A percentile compares a stretch with the other conserved stretches of the same genome.
Evolutionary conservation across 306 rosid genomes (phyloP).

Genomic region (Cicer yamashitae): DNA sequence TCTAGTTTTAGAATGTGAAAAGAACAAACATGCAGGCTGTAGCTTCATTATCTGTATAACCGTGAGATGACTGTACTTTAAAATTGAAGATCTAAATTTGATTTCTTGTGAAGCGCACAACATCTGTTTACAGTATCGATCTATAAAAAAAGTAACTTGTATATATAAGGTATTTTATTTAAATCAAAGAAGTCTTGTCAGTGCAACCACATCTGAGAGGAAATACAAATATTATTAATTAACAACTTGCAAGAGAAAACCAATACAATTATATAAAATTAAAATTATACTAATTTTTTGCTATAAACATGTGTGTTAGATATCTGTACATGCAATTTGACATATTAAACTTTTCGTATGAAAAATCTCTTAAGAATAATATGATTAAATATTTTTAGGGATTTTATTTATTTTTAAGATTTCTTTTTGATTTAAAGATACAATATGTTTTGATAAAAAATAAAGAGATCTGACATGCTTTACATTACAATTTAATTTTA

Average conservation of each 20-base stretch:
- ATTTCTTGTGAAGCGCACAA: neutral
- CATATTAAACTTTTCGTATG: too few species aligned
- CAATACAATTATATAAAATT: neutral
- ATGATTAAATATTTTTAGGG: too few species aligned
- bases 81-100: slow-evolving; percentile 15
- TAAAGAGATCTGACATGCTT: too few species aligned
- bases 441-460: too few species aligned
- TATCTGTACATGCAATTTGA: too few species aligned
- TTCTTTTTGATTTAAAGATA: too few species aligned
- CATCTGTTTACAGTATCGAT: slow-evolving; percentile 15
- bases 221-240: neutral
- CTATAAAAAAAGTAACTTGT: neutral
- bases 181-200: slow-evolving; percentile 13
- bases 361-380: too few species aligned
- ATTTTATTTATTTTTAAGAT: too few species aligned
- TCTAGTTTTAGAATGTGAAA: slow-evolving; percentile 1
- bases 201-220: neutral
- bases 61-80: slow-evolving; percentile 2
- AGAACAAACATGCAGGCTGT: slow-evolving; percentile 14
- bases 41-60: slow-evolving; percentile 1
- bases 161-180: neutral
- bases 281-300: neutral
- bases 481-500: too few species aligned
- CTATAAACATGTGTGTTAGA: too few species aligned
- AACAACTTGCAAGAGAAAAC: neutral